Conservation (phyloP, 345 rosid genomes). For the Hirschfeldia incana region DNA sequence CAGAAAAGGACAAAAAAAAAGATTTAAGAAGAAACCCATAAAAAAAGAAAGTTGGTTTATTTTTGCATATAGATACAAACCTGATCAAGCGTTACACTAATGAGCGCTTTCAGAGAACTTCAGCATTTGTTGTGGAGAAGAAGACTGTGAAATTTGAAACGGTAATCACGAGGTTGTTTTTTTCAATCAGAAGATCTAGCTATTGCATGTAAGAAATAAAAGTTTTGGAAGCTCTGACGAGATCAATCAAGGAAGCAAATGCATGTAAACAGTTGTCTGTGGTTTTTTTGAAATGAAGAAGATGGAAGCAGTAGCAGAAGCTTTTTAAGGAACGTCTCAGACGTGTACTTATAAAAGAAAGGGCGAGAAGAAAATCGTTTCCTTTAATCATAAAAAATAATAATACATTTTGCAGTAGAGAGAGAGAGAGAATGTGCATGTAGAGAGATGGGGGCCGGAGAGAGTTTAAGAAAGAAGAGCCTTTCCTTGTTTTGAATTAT, state of each 20-base stretch:
- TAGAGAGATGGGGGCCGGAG: conserved; percentile 22
- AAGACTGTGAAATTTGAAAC: neutral
- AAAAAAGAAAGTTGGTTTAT: neutral
- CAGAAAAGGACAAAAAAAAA: conserved; percentile 28
- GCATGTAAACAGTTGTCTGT: conserved; percentile 37
- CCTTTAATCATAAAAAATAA: neutral
- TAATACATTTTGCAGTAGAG: conserved; percentile 21
- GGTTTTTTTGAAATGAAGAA: too few relatives aligned
- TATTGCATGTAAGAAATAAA: conserved; percentile 31
- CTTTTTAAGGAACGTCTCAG: conserved; percentile 29
- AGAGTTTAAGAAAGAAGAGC: conserved; percentile 33
- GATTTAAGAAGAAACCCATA: conserved; percentile 31
- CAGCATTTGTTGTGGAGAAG: neutral
- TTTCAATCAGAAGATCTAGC: conserved; percentile 9
- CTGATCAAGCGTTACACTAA: conserved; percentile 39
- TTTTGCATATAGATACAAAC: conserved; percentile 20
- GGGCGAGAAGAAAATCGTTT: neutral
- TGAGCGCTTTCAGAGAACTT: neutral
- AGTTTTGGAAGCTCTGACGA: conserved; percentile 1
- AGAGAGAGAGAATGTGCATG: conserved; percentile 33
- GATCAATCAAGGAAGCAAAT: conserved; percentile 23
- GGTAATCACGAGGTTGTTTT: conserved; percentile 38
- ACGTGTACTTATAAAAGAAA: conserved; percentile 39
- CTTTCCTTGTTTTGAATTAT: neutral
- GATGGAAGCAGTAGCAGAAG: conserved; percentile 30